phyloP scores from a whole-genome alignment of 139 green algal species.

The Chlamydomonas sphaeroides region DNA sequence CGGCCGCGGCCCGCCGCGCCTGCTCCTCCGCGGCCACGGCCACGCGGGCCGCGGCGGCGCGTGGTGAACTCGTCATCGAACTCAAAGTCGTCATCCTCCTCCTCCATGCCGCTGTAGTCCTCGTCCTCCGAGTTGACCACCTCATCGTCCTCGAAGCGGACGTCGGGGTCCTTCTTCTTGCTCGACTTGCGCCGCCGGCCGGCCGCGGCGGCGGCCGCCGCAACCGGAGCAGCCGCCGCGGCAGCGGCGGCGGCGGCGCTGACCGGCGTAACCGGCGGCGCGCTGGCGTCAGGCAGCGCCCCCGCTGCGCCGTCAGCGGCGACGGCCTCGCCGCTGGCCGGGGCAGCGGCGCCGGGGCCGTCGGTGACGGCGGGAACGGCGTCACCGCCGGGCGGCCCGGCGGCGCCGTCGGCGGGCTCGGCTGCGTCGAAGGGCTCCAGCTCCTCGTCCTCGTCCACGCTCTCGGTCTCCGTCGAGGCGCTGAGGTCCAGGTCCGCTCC shows the following conservation, averaged over 20 bases:
- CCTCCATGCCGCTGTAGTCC: constrained; percentile 5
- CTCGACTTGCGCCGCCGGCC: neutral
- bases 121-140: neutral
- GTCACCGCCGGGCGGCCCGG: neutral
- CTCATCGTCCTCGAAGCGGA: neutral
- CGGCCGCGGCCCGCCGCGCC: no score
- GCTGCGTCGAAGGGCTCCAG: neutral
- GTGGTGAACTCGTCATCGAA: no score
- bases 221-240: neutral
- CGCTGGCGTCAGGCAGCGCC: neutral
- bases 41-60: no score
- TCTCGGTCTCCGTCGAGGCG: neutral
- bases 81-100: neutral
- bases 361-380: neutral
- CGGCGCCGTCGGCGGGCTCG: neutral
- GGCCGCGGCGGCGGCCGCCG: neutral
- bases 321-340: neutral
- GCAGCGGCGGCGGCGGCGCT: neutral
- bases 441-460: neutral
- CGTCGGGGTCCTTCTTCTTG: neutral
- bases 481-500: neutral
- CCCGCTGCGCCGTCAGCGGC: neutral
- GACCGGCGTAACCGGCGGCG: neutral
- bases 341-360: neutral
- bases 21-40: no score